Evolutionary conservation across 768 basidiomycete species (phyloP), one percentile per base, ranked within the genome.

Genomic region (Hebeloma cylindrosporum): DNA sequence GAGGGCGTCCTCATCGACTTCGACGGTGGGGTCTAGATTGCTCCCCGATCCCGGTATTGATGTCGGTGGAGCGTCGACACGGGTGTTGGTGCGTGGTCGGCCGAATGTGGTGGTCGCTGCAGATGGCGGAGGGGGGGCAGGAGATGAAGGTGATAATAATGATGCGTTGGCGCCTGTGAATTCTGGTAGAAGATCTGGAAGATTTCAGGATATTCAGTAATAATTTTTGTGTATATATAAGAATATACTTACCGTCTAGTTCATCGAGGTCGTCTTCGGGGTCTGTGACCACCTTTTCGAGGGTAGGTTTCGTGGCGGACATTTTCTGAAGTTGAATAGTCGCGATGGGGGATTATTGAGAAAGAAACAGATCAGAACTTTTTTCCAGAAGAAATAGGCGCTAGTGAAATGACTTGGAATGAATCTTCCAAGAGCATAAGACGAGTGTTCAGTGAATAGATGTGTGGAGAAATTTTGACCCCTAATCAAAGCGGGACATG

Each of bases 191-290:
- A 78, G 71, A 60, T 79, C 77, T 75, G 39, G 31, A 29, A 17
- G 11, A 33, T 16, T 16, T 34, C 25, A 40, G 5, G 13, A n/a
- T 36, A 44, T 34, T 17, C 26, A 13, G 20, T 33, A 38, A n/a
- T 32, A 43, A 33, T 21, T 43, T 28, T 45, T 32, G 11, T 38
- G 14, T 43, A 22, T 31, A 37, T 16, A 22, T 29, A 34, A 22
- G 5, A 25, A 21, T 41, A 55, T 34, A 17, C 53, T 25, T 45
- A 73, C 74, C 77, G 60, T 87, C 84, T 35, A 87, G 76, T 56
- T 87, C 84, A 56, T 87, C 84, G 14, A 85, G 59, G 60, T 87
- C 81, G 16, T 83, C 82, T 21, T 75, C 73, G 3, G 47, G 42
- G 26, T 64, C 61, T 9, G 50, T 53, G 14, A 47, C 41, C 25